Base-by-base conservation (phyloP, 179 eudicot genomes). In the Dionaea muscipula region DNA sequence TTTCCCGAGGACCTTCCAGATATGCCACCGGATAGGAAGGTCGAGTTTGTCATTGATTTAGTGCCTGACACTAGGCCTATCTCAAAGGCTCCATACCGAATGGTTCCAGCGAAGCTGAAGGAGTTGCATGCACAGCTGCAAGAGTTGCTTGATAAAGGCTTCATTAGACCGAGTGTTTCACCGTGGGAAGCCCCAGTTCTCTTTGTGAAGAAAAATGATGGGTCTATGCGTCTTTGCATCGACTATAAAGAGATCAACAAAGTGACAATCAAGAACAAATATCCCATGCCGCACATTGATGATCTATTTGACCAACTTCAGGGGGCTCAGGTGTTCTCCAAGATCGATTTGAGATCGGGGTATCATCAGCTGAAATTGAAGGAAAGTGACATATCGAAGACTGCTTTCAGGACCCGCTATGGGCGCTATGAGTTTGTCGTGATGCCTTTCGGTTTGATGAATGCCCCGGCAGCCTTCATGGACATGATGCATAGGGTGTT, bases 331-430 rank as follows among this genome's bases (percentile, higher is more conserved):
- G 24, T 60, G 1, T 60, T 47, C 18, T 60, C 55, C 1, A 60
- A 60, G 33, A 49, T 49, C 20, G 55, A 60, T 28, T 12, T 60
- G 1, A 13, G 47, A 22, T 35, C 36, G 1, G 47, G 64, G 0
- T 60, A 60, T 8, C 64, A 60, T 22, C 56, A 49, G 22, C 4
- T 60, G 2, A 60, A 19, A 16, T 19, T 60, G 9, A 38, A 37
- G 14, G 47, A 16, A 1, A 2, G 0, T 0, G 55, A 60, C 24
- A 14, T 60, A 0, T 4, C 22, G 1, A 60, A 47, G 18, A 60
- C 25, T 0, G 47, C 37, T 1, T 60, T 48, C 26, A 19, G 56
- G 16, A 60, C 36, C 4, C 20, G 54, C 2, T 28, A 36, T 23
- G 47, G 18, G 1, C 57, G 19, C 20, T 53, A 33, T 16, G 57